These are phyloP conservation scores for Phialemonium atrogriseum DNA, from an alignment of 2,329 filamentous ascomycete genomes.

Conservation along the genomic window DNA sequence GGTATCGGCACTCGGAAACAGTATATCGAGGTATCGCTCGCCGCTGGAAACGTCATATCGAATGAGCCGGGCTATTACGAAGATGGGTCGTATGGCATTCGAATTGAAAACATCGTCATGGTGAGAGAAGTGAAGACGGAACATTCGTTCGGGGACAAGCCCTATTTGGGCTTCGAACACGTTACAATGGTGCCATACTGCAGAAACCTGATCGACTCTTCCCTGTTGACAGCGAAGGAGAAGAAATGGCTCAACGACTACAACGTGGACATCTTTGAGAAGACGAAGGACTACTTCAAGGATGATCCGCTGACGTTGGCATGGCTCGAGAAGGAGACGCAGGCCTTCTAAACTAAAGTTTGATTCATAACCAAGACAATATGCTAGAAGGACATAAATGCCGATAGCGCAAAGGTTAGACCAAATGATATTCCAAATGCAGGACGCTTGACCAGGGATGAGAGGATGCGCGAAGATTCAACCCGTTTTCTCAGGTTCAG, in stretches of 20 bases:
- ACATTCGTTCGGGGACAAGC: slow-evolving; percentile 85
- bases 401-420: slow-evolving; percentile 63
- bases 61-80: slow-evolving; percentile 97
- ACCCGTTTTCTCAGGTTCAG: slow-evolving; percentile 28
- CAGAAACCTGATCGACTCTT: slow-evolving; percentile 72
- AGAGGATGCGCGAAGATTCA: slow-evolving; percentile 31
- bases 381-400: slow-evolving; percentile 43
- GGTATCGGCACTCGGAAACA: slow-evolving; percentile 89
- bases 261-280: slow-evolving; percentile 70
- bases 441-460: slow-evolving; percentile 46
- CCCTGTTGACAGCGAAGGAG: slow-evolving; percentile 64
- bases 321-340: slow-evolving; percentile 87
- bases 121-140: slow-evolving; percentile 82
- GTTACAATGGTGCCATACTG: slow-evolving; percentile 97
- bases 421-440: slow-evolving; percentile 64
- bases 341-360: slow-evolving; percentile 38
- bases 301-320: slow-evolving; percentile 61
- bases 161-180: slow-evolving; percentile 91
- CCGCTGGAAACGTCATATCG: slow-evolving; percentile 90
- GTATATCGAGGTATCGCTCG: slow-evolving; percentile 82
- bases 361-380: slow-evolving; percentile 1
- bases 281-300: slow-evolving; percentile 70
- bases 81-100: slow-evolving; percentile 87
- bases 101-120: slow-evolving; percentile 94
- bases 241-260: slow-evolving; percentile 83